Base-by-base conservation (phyloP, 2,329 filamentous ascomycete genomes). In the Fusarium neocosmosporiellum region DNA sequence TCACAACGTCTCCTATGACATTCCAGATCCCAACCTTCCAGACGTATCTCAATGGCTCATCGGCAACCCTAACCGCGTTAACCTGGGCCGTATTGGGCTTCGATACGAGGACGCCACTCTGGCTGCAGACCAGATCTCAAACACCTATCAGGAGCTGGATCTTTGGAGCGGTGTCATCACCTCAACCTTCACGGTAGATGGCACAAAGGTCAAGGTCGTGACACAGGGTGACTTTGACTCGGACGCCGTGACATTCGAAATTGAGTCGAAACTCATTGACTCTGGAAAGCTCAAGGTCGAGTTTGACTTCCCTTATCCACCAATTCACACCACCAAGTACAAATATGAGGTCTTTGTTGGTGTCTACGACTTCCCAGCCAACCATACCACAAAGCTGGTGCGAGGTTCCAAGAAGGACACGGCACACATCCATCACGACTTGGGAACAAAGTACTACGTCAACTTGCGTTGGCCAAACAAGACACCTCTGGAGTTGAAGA, bases 41-140 rank as follows among this genome's bases (percentile, higher is more conserved):
- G 74, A 77, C 14, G 75, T 81, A 14, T 86, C 85, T 4, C 84
- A 88, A 65, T 89, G 87, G 88, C 77, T 89, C 22, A 87, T 87
- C 33, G 81, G 83, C n/a, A 86, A 86, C 50, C 84, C 83, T 0
- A 84, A 86, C 27, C 80, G 84, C 4, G 77, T 86, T 36, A 86
- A 86, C 54, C 73, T 86, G 1, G 84, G 83, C 2, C 80, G 83
- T 2, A 81, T 86, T 18, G 83, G 84, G 0, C 78, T 86, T 6
- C 79, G 74, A 22, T 84, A 84, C 48, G 77, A 78, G 20, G 77
- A 73, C 0, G 41, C 66, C 0, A 80, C 79, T 0, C 73, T 85
- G 1, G 71, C 77, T 0, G 75, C 80, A 0, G 46, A 34, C 9
- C 29, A 61, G 3, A 81, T 85, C 14, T 69, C 73, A 0, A 63